These are phyloP conservation scores for Protomyces inundatus DNA, from an alignment of 1,139 yeast species.

Conservation along the genomic window DNA sequence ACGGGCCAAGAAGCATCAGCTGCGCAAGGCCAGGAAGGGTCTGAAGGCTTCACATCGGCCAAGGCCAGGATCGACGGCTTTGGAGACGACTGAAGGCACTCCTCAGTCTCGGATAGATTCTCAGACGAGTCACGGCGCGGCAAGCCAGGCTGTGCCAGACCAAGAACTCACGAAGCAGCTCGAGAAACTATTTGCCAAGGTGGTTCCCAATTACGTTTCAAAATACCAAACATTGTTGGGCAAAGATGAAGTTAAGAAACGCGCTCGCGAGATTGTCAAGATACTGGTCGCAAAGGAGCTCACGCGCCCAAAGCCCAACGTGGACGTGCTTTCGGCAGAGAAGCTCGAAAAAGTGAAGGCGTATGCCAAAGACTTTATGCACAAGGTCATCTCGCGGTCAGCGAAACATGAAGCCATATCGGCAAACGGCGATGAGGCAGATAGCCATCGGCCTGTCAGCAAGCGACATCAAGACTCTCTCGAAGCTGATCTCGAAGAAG, in stretches of 20 bases:
- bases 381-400: conserved; percentile 46
- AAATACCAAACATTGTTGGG: conserved; percentile 58
- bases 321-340: conserved; percentile 55
- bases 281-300: conserved; percentile 34
- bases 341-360: conserved; percentile 64
- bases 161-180: neutral
- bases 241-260: conserved; percentile 64
- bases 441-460: too few species aligned
- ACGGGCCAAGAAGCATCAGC: conserved; percentile 19
- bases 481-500: too few species aligned
- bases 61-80: neutral
- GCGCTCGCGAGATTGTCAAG: conserved; percentile 57
- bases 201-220: conserved; percentile 73
- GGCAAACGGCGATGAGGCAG: too few species aligned
- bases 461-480: too few species aligned
- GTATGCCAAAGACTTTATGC: conserved; percentile 66
- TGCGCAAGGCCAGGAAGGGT: conserved; percentile 21
- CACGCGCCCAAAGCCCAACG: conserved; percentile 34
- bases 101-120: neutral
- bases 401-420: neutral
- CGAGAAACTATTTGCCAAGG: conserved; percentile 53
- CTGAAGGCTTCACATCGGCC: neutral
- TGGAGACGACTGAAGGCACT: too few species aligned
- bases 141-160: neutral
- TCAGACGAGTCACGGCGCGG: neutral